Base-by-base conservation (phyloP, 805 yeast species). In the Saccharomycopsis fodiens region DNA sequence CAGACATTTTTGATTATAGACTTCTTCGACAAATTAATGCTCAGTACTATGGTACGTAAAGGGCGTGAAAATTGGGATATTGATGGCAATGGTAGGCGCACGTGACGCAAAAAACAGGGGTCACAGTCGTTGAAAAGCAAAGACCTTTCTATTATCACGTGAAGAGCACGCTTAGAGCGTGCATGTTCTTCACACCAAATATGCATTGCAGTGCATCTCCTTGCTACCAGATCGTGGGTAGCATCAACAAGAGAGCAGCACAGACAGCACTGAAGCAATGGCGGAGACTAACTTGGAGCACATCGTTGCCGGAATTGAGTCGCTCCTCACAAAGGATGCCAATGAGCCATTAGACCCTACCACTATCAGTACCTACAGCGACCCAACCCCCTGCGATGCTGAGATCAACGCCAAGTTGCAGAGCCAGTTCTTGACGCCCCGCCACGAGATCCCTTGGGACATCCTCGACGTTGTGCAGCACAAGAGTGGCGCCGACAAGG, bases 1-100 rank as follows among this genome's bases (percentile, higher is more conserved):
- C 96, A 78, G 96, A 88, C 96, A 83, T 78, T 56, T 41, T 41
- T 56, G 54, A 55, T 54, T 49, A 27, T 62, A 63, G 86, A 79
- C 86, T 79, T 79, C 86, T 78, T 79, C 85, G 85, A 70, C 82
- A 77, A 78, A 55, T 53, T 57, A 55, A 77, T 74, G 79, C 82
- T 76, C 82, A 76, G 82, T 76, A 65, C 69, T 59, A 40, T 40
- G 43, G 15, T 17, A 22, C 27, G 6, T 12, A 40, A 17, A 29
- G n/a, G n/a, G n/a, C n/a, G n/a, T n/a, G n/a, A n/a, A n/a, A n/a
- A n/a, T n/a, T n/a, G n/a, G n/a, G n/a, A n/a, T n/a, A n/a, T n/a
- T n/a, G n/a, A n/a, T n/a, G n/a, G n/a, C n/a, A n/a, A n/a, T n/a
- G n/a, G n/a, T n/a, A n/a, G n/a, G n/a, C n/a, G n/a, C n/a, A n/a